These are phyloP conservation scores for Dysphania ambrosioides DNA, from an alignment of 148 eudicot genomes.

Conservation along the genomic window DNA sequence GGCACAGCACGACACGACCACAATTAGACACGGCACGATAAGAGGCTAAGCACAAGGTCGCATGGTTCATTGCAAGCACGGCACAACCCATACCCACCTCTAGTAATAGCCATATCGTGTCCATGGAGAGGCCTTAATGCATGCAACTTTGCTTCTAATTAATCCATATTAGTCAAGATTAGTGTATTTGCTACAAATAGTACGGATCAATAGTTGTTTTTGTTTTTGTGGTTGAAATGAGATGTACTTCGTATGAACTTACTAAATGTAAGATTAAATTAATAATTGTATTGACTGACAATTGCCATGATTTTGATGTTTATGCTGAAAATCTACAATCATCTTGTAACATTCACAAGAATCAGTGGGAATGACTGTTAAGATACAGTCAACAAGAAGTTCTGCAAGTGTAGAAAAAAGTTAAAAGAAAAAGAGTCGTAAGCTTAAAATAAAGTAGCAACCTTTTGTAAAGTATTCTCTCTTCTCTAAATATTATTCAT, in stretches of 20 bases:
- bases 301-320: conserved; percentile 8
- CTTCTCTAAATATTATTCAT: too few relatives aligned
- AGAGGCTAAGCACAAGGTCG: too few relatives aligned
- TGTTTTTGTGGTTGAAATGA: not conserved
- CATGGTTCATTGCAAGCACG: too few relatives aligned
- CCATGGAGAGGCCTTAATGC: not conserved
- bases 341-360: conserved; percentile 18
- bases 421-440: not conserved
- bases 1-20: too few relatives aligned
- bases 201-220: too few relatives aligned
- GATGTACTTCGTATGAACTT: not conserved
- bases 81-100: too few relatives aligned
- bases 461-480: too few relatives aligned
- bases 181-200: too few relatives aligned
- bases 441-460: conserved; percentile 7
- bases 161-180: too few relatives aligned
- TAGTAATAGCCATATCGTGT: too few relatives aligned
- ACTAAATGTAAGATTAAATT: not conserved
- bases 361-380: conserved; percentile 22
- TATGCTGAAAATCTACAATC: too few relatives aligned
- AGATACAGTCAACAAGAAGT: conserved; percentile 9
- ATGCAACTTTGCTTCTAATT: not conserved
- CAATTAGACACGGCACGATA: too few relatives aligned
- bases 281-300: conserved; percentile 9
- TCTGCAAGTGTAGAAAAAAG: not conserved